These are phyloP conservation scores for Avicennia marina DNA, from an alignment of 257 asterid species.

Conservation along the genomic window DNA sequence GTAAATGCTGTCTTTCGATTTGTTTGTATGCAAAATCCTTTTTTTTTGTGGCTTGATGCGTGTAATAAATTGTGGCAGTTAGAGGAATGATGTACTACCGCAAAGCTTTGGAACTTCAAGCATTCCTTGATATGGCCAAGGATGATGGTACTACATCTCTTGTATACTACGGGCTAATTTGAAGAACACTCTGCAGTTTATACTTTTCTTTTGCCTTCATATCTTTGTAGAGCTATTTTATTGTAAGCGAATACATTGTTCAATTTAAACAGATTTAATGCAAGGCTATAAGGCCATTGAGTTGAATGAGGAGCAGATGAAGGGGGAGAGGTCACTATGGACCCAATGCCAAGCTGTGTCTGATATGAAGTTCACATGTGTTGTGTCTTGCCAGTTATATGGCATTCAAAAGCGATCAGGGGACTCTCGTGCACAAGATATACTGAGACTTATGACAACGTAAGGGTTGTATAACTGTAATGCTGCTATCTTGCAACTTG, in stretches of 20 bases:
- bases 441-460: conserved; percentile 87
- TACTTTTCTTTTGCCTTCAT: no score
- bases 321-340: conserved; percentile 94
- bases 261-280: conserved; percentile 67
- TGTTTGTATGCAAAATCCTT: conserved; percentile 5
- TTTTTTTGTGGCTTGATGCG: conserved; percentile 24
- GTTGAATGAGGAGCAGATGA: conserved; percentile 91
- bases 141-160: conserved; percentile 68
- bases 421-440: conserved; percentile 89
- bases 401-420: conserved; percentile 96
- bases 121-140: conserved; percentile 99
- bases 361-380: conserved; percentile 97
- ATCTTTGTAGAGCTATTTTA: not conserved
- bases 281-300: conserved; percentile 97
- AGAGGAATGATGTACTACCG: conserved; percentile 99
- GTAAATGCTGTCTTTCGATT: not conserved
- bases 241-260: conserved; percentile 12
- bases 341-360: conserved; percentile 98
- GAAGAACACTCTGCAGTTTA: no score
- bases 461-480: conserved; percentile 25
- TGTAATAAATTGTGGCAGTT: conserved; percentile 41
- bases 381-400: conserved; percentile 88
- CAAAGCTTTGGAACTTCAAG: conserved; percentile 95
- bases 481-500: conserved; percentile 7
- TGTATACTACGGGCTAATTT: conserved; percentile 1